Evolutionary conservation across 148 eudicot species (phyloP), one percentile per base, ranked within the genome.

Genomic region (Heliamphora exappendiculata): DNA sequence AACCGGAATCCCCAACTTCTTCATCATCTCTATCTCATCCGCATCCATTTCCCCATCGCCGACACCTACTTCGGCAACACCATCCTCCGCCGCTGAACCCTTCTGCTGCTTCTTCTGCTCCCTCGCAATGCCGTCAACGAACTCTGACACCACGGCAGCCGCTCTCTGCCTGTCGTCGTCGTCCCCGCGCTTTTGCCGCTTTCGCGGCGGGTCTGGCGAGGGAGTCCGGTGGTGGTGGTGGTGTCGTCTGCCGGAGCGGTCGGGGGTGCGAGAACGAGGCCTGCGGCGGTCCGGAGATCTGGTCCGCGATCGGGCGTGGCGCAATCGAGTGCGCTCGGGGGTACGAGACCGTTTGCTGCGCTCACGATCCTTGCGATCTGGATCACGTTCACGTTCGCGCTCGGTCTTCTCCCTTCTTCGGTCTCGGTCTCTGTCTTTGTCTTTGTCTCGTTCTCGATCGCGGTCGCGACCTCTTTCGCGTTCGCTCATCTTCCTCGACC

Each of bases 11-110:
- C 98, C 98, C 57, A 94, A 79, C 67, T 80, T 86, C 89, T 92
- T 94, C 98, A 94, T 94, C 97, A 92, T 90, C 91, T 92, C 98
- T 44, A 84, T 75, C 80, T 94, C 97, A 69, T 89, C 93, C 57
- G 74, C 86, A 51, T 83, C 96, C 57, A 79, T 76, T 12, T 63
- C 90, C 39, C 5, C 85, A 0, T 81, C 20, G 2, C 68, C 80
- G 6, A 68, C 77, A 0, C 39, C 84, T 28, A 58, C 84, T 1
- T 70, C 84, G 33, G n/a, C 75, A 13, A 66, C 78, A 4, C 24
- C 53, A 17, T 66, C 12, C 24, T 57, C 68, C 75, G 72, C 76
- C 3, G 60, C 7, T 4, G 75, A 16, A 41, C 75, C 78, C 78
- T 75, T 72, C 78, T 86, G 72, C 49, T 81, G 78, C 80, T 87